These are phyloP conservation scores for Dorcoceras hygrometricum DNA, from an alignment of 257 asterid species.

Conservation along the genomic window DNA sequence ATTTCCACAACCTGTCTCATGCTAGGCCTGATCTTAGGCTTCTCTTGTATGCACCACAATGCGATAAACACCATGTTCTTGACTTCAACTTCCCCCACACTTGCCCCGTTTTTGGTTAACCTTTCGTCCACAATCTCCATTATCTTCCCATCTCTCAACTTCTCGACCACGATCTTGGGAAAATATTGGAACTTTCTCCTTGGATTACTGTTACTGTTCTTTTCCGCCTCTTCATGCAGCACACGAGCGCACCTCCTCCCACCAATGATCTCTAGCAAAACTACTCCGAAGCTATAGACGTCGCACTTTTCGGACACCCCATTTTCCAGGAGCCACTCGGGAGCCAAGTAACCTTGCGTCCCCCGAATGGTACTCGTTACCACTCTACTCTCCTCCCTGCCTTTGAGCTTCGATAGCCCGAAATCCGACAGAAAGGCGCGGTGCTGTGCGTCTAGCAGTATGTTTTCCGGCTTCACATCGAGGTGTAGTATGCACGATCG, in stretches of 20 bases:
- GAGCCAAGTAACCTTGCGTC: slow-evolving; percentile 76
- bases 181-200: slow-evolving; percentile 51
- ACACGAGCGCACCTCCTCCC: slow-evolving; percentile 47
- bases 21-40: slow-evolving; percentile 56
- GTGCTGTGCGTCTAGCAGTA: slow-evolving; percentile 47
- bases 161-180: slow-evolving; percentile 57
- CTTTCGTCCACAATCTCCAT: slow-evolving; percentile 70
- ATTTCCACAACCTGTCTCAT: slow-evolving; percentile 77
- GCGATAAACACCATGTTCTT: slow-evolving; percentile 50
- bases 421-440: slow-evolving; percentile 64
- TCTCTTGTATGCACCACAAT: slow-evolving; percentile 80
- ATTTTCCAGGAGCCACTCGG: slow-evolving; percentile 75
- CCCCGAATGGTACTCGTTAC: slow-evolving; percentile 66
- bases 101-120: slow-evolving; percentile 31
- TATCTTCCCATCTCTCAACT: slow-evolving; percentile 47
- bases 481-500: slow-evolving; percentile 70
- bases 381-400: slow-evolving; percentile 65
- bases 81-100: slow-evolving; percentile 38
- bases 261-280: slow-evolving; percentile 64
- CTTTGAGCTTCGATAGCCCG: slow-evolving; percentile 68
- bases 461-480: slow-evolving; percentile 77
- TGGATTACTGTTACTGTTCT: slow-evolving; percentile 1
- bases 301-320: slow-evolving; percentile 78
- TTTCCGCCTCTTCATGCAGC: slow-evolving; percentile 26
- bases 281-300: slow-evolving; percentile 70